phyloP scores from a whole-genome alignment of 805 yeast genomes.

The Wickerhamomyces bisporus region DNA sequence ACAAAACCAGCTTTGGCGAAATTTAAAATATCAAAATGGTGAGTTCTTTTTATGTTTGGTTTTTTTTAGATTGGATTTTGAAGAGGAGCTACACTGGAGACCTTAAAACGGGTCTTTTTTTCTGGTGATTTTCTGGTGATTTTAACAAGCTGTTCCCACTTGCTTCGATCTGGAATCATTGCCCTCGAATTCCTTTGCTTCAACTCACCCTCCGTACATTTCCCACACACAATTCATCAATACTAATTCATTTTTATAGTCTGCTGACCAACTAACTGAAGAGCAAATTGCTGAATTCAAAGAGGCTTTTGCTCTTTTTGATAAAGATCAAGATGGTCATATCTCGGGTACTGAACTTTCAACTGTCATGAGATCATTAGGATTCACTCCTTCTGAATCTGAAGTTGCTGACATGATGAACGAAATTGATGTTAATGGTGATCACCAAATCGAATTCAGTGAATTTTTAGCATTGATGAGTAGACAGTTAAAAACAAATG shows the following conservation, averaged over 20 bases:
- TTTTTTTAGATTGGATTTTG: too few relatives aligned
- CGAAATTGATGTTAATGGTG: conserved; percentile 94
- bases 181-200: too few relatives aligned
- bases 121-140: too few relatives aligned
- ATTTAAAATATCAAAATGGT: too few relatives aligned
- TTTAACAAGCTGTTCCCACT: too few relatives aligned
- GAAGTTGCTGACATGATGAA: conserved; percentile 96
- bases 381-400: conserved; percentile 93
- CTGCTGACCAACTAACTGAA: conserved; percentile 83
- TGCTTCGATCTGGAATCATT: too few relatives aligned
- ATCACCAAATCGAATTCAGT: conserved; percentile 80
- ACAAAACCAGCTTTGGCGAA: too few relatives aligned
- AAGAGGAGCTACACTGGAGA: too few relatives aligned
- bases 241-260: conserved; percentile 13
- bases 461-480: conserved; percentile 79
- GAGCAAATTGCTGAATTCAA: conserved; percentile 96
- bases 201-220: too few relatives aligned
- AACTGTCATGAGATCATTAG: conserved; percentile 98
- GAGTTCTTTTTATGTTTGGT: conserved; percentile 17
- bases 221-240: too few relatives aligned
- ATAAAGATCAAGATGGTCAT: conserved; percentile 94
- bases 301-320: conserved; percentile 96
- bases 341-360: conserved; percentile 95
- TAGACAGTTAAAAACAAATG: conserved; percentile 91
- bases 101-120: too few relatives aligned